Evolutionary conservation across 78 protist genomes (phyloP), one percentile per base, ranked within the genome.

Genomic region (Dictyostelium intermedium): DNA sequence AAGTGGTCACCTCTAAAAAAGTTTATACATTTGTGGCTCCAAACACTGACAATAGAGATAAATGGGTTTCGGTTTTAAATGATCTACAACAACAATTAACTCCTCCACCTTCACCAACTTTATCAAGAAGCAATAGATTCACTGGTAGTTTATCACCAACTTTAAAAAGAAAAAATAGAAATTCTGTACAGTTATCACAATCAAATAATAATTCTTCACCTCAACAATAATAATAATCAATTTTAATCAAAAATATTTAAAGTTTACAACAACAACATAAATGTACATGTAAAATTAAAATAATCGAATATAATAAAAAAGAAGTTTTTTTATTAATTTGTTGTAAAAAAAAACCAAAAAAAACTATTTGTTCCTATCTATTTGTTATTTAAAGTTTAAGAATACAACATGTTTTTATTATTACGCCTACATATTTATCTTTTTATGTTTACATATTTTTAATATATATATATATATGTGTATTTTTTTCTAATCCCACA

Each of bases 21-120:
- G 87, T 80, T 41, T 89, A 89, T 47, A 89, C 94, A 7, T 89
- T 89, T 80, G 85, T 89, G 2, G 94, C 87, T 27, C 39, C 72
- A 9, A 69, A 85, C 7, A 80, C 87, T n/a, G 94, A 89, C 9
- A 20, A 11, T 39, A 74, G 83, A 37, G 87, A 89, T 69, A 80
- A 70, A 70, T 89, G 94, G 94, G 41, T 89, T 3, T 32, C 20
- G 23, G 63, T 61, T 11, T 16, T 89, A 20, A 89, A 35, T 25
- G 94, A 89, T 32, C 73, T 78, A 30, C 18, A 41, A 16, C 43
- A 37, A n/a, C 16, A 72, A 39, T 37, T 66, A 39, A 83, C 89
- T 14, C 89, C 89, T 14, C 89, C 89, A 39, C 89, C 89, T 3
- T 83, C 89, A 37, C 89, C 89, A 37, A 83, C 77, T 25, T 14